Conservation (phyloP, 371 early-diverging fungal species). For the Phascolomyces articulosus region DNA sequence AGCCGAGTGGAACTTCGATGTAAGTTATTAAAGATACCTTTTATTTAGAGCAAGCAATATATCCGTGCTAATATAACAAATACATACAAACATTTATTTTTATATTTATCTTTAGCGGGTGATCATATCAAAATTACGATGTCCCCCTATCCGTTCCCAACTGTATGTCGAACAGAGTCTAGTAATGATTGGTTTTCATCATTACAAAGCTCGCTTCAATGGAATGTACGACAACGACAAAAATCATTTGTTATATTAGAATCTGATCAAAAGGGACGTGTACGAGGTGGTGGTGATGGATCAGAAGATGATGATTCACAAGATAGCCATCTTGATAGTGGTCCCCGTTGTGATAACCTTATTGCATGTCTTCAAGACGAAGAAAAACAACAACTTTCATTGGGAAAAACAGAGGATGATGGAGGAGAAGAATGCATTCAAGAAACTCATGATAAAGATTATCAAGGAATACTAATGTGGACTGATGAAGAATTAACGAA, state of each 20-base stretch:
- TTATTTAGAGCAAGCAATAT: no score
- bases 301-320: background rate
- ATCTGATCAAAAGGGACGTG: background rate
- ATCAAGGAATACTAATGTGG: background rate
- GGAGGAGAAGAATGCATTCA: no score
- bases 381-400: background rate
- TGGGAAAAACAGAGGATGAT: background rate
- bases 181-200: constrained; percentile 85
- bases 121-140: constrained; percentile 87
- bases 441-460: background rate
- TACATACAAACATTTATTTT: no score
- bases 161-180: constrained; percentile 75
- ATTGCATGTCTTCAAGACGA: constrained; percentile 4
- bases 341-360: no score
- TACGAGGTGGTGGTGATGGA: no score
- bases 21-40: constrained; percentile 33
- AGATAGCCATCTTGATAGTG: background rate
- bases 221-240: constrained; percentile 83
- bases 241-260: constrained; percentile 15
- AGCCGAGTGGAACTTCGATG: constrained; percentile 81
- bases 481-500: background rate
- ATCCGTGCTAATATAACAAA: background rate
- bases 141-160: constrained; percentile 89
- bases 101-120: constrained; percentile 63
- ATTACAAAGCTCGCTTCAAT: constrained; percentile 73